These are phyloP conservation scores for Ceriops zippeliana DNA, from an alignment of 345 rosid species.

Conservation along the genomic window DNA sequence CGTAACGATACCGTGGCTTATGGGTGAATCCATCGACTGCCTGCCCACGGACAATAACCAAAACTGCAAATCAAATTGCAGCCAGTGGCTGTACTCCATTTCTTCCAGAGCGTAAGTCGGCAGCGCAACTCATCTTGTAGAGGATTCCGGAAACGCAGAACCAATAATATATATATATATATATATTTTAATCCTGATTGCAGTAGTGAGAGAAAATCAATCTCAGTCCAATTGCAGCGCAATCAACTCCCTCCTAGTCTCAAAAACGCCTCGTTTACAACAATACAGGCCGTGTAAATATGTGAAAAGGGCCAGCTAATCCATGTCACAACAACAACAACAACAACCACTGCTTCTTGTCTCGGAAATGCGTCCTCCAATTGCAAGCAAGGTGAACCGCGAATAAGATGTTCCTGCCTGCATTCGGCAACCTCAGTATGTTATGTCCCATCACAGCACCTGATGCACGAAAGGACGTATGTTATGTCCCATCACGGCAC, in stretches of 20 bases:
- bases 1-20: too few species aligned
- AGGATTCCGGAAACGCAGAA: too few species aligned
- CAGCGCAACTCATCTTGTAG: too few species aligned
- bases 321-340: slow-evolving; percentile 19
- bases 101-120: too few species aligned
- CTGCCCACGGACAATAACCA: too few species aligned
- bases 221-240: neutral
- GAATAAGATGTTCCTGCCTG: neutral
- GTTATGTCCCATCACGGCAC: neutral
- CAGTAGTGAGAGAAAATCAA: neutral
- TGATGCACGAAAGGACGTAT: neutral
- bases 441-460: neutral
- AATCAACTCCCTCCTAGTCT: neutral
- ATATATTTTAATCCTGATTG: neutral
- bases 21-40: too few species aligned
- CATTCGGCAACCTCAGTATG: neutral
- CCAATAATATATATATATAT: too few species aligned
- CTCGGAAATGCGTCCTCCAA: neutral
- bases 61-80: too few species aligned
- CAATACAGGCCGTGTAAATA: slow-evolving; percentile 2
- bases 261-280: slow-evolving; percentile 12
- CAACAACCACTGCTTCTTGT: neutral
- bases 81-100: too few species aligned
- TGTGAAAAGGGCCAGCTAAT: neutral
- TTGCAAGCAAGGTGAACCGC: neutral